phyloP scores from a whole-genome alignment of 139 green algal genomes.

The Trebouxia sp. region DNA sequence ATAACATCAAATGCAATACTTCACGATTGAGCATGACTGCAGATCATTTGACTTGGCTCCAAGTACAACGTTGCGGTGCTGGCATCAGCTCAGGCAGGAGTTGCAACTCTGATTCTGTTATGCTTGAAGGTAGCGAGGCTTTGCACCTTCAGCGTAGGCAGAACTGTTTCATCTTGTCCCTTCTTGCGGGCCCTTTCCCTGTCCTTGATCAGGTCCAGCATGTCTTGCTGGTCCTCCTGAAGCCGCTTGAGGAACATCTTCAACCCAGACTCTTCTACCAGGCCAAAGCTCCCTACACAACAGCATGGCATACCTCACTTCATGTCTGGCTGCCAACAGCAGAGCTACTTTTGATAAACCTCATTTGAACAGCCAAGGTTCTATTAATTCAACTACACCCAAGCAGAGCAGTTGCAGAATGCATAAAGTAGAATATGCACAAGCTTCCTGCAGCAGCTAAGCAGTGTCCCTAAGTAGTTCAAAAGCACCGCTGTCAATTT shows the following conservation, averaged over 20 bases:
- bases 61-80: no score
- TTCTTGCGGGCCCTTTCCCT: conserved; percentile 3
- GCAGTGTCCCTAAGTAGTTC: no score
- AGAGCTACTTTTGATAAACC: background rate
- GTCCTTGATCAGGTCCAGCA: conserved; percentile 14
- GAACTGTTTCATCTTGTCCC: background rate
- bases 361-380: background rate
- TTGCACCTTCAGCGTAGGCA: conserved; percentile 4
- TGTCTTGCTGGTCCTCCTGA: conserved; percentile 26
- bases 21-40: no score
- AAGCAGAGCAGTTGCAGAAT: background rate
- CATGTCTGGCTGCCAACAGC: background rate
- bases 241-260: conserved; percentile 20
- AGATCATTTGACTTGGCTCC: no score
- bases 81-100: no score
- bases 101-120: no score
- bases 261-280: background rate
- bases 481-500: no score
- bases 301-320: background rate
- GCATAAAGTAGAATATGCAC: background rate
- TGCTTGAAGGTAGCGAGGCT: no score
- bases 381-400: background rate
- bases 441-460: no score
- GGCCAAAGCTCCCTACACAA: conserved; percentile 40
- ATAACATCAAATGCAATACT: no score